Percentiles rank a stretch among this genome's conserved stretches.
Evolutionary conservation across 352 stramenopile genomes (phyloP).

Genomic region (Chrysophaeum taylorii): DNA sequence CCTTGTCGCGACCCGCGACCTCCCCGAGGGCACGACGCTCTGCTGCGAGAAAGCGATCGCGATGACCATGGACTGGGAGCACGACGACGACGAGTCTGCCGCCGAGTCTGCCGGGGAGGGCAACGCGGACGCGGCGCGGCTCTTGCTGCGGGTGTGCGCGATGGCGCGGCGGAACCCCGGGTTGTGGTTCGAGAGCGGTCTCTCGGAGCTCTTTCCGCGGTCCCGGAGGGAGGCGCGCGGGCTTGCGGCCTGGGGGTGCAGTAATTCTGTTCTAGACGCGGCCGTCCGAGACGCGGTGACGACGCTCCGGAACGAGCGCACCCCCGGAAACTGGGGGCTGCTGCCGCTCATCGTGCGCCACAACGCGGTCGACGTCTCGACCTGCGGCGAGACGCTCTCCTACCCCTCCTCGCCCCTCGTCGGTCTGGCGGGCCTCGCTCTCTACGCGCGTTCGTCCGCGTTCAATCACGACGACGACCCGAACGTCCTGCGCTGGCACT

Average conservation of each 20-base stretch:
- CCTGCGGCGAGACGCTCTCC: not conserved
- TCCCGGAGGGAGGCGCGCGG: not conserved
- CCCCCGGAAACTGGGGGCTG: not conserved
- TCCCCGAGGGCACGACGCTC: not conserved
- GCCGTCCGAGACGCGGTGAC: not conserved
- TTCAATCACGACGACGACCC: conserved; percentile 4
- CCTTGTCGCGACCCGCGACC: not conserved
- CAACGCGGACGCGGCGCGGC: not conserved
- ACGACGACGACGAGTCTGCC: not conserved
- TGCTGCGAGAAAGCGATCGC: conserved; percentile 2
- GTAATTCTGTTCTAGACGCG: not conserved
- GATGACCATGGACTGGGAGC: not conserved
- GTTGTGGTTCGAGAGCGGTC: too few relatives aligned
- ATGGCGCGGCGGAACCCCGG: too few relatives aligned
- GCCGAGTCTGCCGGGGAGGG: not conserved
- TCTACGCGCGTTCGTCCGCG: not conserved
- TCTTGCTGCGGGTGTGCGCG: not conserved
- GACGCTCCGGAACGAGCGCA: not conserved
- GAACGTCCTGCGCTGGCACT: not conserved
- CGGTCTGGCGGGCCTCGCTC: not conserved
- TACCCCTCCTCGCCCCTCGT: not conserved
- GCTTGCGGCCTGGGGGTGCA: not conserved
- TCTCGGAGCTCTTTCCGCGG: not conserved
- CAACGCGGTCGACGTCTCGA: not conserved
- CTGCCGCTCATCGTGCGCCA: conserved; percentile 4